These are phyloP conservation scores for Phytophthora boehmeriae DNA, from an alignment of 352 stramenopile species.

Conservation along the genomic window DNA sequence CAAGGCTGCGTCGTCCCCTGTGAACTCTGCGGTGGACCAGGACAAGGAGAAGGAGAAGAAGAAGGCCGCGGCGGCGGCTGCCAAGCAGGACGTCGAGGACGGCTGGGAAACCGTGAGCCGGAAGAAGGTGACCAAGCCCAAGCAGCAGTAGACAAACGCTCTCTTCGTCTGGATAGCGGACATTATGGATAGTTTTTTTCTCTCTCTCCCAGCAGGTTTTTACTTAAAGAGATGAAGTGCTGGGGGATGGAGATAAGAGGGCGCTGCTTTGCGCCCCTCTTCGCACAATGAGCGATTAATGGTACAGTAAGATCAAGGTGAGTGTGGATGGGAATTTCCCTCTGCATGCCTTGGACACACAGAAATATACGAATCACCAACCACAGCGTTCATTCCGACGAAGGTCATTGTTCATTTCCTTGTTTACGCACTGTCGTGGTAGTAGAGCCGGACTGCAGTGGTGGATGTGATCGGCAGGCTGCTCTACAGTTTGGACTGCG, in stretches of 20 bases:
- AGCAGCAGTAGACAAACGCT: constrained; percentile 57
- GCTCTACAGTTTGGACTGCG: constrained; percentile 70
- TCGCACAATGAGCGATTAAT: constrained; percentile 31
- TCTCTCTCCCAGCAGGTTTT: constrained; percentile 18
- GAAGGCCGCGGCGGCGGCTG: constrained; percentile 37
- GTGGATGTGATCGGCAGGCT: not conserved
- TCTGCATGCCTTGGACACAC: constrained; percentile 11
- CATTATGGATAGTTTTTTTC: constrained; percentile 28
- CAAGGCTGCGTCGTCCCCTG: constrained; percentile 18
- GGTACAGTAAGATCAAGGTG: constrained; percentile 35
- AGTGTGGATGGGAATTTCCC: not conserved
- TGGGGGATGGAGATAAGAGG: constrained; percentile 13
- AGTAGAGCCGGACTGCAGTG: not conserved
- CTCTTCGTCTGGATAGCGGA: constrained; percentile 2
- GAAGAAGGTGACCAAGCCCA: constrained; percentile 66
- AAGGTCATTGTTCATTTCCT: constrained; percentile 16
- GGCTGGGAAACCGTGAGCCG: constrained; percentile 80
- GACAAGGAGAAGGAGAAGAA: constrained; percentile 65
- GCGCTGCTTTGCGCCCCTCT: constrained; percentile 8
- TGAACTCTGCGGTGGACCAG: constrained; percentile 31
- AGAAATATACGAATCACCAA: constrained; percentile 35
- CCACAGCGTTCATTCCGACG: not conserved
- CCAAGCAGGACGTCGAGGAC: constrained; percentile 75
- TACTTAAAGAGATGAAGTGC: no score
- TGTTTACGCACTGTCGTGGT: constrained; percentile 4